These are phyloP conservation scores for Arabidopsis thaliana DNA, from an alignment of 345 rosid genomes.

Conservation along the genomic window DNA sequence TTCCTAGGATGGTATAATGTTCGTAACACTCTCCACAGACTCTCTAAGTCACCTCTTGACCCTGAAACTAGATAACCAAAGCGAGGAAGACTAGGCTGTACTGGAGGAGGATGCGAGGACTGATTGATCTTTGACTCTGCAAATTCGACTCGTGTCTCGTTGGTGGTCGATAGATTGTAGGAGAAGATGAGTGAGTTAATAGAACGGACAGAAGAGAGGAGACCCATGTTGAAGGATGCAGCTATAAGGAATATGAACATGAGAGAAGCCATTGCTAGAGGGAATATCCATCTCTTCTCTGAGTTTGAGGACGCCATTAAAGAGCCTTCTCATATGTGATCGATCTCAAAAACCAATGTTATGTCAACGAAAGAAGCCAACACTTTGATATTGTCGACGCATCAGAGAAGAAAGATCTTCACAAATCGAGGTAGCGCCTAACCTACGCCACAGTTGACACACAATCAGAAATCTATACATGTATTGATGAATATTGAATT, in stretches of 20 bases:
- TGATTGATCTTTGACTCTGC: constrained; percentile 60
- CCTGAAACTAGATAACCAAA: constrained; percentile 96
- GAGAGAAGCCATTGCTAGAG: constrained; percentile 80
- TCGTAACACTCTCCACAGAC: constrained; percentile 92
- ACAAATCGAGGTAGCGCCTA: constrained; percentile 26
- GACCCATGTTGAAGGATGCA: constrained; percentile 89
- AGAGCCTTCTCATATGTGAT: constrained; percentile 41
- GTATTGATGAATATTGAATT: constrained; percentile 1
- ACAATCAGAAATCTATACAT: constrained; percentile 7
- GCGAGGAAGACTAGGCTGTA: constrained; percentile 68
- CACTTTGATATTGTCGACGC: not conserved
- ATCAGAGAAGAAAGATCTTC: constrained; percentile 1
- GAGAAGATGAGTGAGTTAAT: constrained; percentile 76
- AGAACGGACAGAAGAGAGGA: constrained; percentile 72
- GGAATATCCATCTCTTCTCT: constrained; percentile 95
- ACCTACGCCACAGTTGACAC: constrained; percentile 17
- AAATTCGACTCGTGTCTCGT: constrained; percentile 49
- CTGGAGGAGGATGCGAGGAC: constrained; percentile 35
- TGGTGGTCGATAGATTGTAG: constrained; percentile 42
- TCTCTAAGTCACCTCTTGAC: constrained; percentile 87
- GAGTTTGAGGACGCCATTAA: constrained; percentile 65
- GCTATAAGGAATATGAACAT: constrained; percentile 74
- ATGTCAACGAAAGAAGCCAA: constrained; percentile 9
- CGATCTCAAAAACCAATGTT: constrained; percentile 24
- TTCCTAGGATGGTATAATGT: constrained; percentile 90